These are phyloP conservation scores for Fusarium heterosporum DNA, from an alignment of 2,329 filamentous ascomycete species.

Conservation along the genomic window DNA sequence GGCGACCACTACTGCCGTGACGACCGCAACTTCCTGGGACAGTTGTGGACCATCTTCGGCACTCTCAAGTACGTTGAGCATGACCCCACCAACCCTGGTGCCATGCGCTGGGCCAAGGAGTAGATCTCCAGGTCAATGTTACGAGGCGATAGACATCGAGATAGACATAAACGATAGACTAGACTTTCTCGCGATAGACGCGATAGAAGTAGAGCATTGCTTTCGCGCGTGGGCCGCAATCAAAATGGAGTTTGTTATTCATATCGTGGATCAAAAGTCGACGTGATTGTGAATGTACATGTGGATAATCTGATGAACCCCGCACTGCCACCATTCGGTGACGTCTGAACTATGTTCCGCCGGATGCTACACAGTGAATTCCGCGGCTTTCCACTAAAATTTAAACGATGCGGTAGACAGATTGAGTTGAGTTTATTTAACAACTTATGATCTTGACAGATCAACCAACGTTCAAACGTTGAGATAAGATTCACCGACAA, in stretches of 20 bases:
- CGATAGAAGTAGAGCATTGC: constrained; percentile 29
- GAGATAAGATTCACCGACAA: background rate
- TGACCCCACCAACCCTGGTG: constrained; percentile 42
- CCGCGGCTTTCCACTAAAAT: background rate
- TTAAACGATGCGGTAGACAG: background rate
- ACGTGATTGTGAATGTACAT: background rate
- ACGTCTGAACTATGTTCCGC: constrained; percentile 16
- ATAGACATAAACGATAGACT: constrained; percentile 40
- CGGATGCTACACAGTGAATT: background rate
- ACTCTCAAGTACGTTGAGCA: constrained; percentile 49
- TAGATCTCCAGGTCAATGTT: constrained; percentile 25
- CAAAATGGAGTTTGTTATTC: constrained; percentile 33
- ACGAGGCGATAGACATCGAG: constrained; percentile 26
- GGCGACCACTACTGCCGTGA: constrained; percentile 82
- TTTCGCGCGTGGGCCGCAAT: constrained; percentile 22
- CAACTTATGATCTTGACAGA: background rate
- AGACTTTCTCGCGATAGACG: constrained; percentile 28
- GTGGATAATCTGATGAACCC: background rate
- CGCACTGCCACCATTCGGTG: constrained; percentile 8
- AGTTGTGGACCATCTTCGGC: constrained; percentile 47
- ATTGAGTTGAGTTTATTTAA: background rate
- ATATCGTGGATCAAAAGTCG: background rate
- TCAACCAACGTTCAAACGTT: background rate
- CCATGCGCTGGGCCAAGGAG: constrained; percentile 47
- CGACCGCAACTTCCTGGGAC: constrained; percentile 47